A percentile compares a stretch with the other conserved stretches of the same genome.
phyloP scores from a whole-genome alignment of 2,329 filamentous ascomycete genomes.

The Aspergillus proliferans region DNA sequence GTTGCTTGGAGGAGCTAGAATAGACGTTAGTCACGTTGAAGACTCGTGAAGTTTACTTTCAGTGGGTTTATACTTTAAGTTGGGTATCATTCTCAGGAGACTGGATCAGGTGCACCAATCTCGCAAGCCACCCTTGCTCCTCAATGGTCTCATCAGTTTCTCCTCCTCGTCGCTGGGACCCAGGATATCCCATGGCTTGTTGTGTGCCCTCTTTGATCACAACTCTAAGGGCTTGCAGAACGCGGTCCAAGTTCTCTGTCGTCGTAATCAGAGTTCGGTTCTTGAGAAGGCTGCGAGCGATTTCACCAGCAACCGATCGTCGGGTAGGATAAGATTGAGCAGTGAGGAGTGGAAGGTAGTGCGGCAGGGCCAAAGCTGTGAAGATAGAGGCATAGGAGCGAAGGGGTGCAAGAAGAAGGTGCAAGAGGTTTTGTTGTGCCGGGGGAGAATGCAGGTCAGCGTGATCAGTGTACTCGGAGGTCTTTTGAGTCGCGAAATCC shows the following conservation, averaged over 20 bases:
- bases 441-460: conserved; percentile 86
- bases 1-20: conserved; percentile 71
- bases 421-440: conserved; percentile 82
- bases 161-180: conserved; percentile 63
- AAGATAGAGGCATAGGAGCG: conserved; percentile 90
- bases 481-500: conserved; percentile 79
- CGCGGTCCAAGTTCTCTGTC: conserved; percentile 73
- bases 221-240: conserved; percentile 81
- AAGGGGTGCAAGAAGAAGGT: conserved; percentile 82
- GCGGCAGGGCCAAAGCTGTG: conserved; percentile 87
- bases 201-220: conserved; percentile 90
- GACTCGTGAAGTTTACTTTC: background rate
- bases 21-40: conserved; percentile 9
- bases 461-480: conserved; percentile 82
- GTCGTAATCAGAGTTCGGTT: conserved; percentile 76
- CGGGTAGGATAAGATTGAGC: conserved; percentile 90
- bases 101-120: conserved; percentile 81
- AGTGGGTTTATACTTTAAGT: conserved; percentile 55
- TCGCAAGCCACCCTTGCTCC: conserved; percentile 93
- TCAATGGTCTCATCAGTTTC: conserved; percentile 98
- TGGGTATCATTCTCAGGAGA: conserved; percentile 86
- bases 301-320: conserved; percentile 81
- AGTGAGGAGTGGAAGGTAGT: conserved; percentile 82
- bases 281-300: conserved; percentile 73
- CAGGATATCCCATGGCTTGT: conserved; percentile 74